phyloP scores from a whole-genome alignment of 2,329 filamentous ascomycete species.

The Colletotrichum tofieldiae region DNA sequence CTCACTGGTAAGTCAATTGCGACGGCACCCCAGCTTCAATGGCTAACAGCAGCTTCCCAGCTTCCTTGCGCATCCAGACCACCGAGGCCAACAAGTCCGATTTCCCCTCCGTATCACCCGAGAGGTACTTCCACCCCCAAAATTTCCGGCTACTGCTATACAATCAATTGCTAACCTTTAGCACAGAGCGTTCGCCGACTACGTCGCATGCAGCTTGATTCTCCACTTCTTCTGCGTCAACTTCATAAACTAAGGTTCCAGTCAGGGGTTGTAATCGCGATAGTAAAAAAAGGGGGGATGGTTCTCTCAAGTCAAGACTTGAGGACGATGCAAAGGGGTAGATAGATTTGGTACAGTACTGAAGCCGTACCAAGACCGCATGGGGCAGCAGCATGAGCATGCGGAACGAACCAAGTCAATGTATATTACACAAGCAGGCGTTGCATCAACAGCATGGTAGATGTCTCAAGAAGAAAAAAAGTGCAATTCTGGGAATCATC shows the following conservation, averaged over 20 bases:
- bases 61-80: slow-evolving; percentile 90
- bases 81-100: slow-evolving; percentile 85
- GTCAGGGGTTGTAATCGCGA: slow-evolving; percentile 16
- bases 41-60: slow-evolving; percentile 53
- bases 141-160: neutral
- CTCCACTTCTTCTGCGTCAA: slow-evolving; percentile 99
- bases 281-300: neutral
- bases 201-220: slow-evolving; percentile 93
- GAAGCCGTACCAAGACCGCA: neutral
- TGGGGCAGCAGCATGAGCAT: slow-evolving; percentile 3
- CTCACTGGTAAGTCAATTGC: slow-evolving; percentile 78
- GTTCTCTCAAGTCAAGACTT: neutral
- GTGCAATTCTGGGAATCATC: slow-evolving; percentile 49
- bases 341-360: neutral
- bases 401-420: slow-evolving; percentile 29
- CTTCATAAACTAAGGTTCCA: slow-evolving; percentile 88
- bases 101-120: slow-evolving; percentile 83
- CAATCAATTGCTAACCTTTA: slow-evolving; percentile 42
- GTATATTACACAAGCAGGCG: slow-evolving; percentile 41
- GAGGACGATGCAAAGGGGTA: neutral
- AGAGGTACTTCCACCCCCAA: slow-evolving; percentile 72
- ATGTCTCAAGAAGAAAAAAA: slow-evolving; percentile 38
- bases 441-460: slow-evolving; percentile 38
- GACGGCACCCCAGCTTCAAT: neutral
- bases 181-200: slow-evolving; percentile 93